These are phyloP conservation scores for Lactarius psammicola DNA, from an alignment of 768 basidiomycete genomes.

Conservation along the genomic window DNA sequence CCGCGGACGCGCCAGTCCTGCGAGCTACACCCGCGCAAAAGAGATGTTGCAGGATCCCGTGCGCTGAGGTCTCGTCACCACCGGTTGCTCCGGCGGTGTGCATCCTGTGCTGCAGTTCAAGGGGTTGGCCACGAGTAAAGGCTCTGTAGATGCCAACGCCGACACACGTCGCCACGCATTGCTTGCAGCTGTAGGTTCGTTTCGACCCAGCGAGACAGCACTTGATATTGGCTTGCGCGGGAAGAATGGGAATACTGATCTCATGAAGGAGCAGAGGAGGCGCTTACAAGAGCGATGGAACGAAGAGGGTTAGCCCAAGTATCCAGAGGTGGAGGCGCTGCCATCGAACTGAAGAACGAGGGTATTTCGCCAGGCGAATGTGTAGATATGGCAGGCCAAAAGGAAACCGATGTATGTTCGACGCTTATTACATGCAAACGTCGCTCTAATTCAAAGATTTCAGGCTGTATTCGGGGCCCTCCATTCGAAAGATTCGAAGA, in stretches of 20 bases:
- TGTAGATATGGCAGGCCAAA: conserved; percentile 75
- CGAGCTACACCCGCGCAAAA: conserved; percentile 87
- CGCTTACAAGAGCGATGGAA: conserved; percentile 62
- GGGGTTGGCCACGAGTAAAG: conserved; percentile 35
- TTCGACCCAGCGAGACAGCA: conserved; percentile 85
- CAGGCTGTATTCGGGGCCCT: conserved; percentile 27
- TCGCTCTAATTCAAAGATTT: conserved; percentile 38
- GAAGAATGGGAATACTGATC: conserved; percentile 51
- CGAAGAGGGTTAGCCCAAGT: conserved; percentile 42
- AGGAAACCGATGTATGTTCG: conserved; percentile 63
- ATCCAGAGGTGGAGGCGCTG: conserved; percentile 35
- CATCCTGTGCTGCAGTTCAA: conserved; percentile 65
- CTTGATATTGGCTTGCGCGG: conserved; percentile 85
- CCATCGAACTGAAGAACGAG: conserved; percentile 38
- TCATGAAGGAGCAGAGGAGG: conserved; percentile 89
- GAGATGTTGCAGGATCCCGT: conserved; percentile 67
- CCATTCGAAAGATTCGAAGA: conserved; percentile 39
- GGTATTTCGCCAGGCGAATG: conserved; percentile 35
- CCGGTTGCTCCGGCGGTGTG: conserved; percentile 46
- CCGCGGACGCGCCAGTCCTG: conserved; percentile 83
- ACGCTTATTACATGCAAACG: conserved; percentile 65
- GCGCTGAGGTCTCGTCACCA: conserved; percentile 69
- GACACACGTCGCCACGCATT: conserved; percentile 64
- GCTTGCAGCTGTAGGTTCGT: conserved; percentile 73
- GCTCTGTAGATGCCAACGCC: conserved; percentile 44